Evolutionary conservation across 1,284 basidiomycete genomes (phyloP), one percentile per base, ranked within the genome.

Genomic region (Pulveroboletus sp.): DNA sequence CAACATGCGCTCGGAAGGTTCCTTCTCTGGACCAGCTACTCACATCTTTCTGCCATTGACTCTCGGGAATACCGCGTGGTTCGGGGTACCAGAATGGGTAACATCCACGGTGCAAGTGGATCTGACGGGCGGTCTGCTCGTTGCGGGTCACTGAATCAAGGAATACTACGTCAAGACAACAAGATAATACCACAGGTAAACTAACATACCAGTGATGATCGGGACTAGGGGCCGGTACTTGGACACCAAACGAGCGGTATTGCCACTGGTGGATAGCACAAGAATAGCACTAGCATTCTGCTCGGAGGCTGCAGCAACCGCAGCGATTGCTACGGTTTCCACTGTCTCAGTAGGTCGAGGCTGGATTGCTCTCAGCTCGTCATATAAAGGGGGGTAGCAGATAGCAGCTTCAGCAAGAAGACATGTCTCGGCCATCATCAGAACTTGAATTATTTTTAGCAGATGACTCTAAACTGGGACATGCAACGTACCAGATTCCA

Each of bases 391-490:
- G 43, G 91, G 91, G 74, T 97, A 94, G 78, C 92, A 94, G 74
- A 96, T 93, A 35, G 96, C 91, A 52, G 87, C 84, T 78, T 98
- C 95, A 59, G 95, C 96, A 63, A 98, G 87, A 71, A 92, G 84
- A 70, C 95, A 97, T 9, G 94, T 97, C 81, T 98, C 96, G 48
- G 95, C 95, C 95, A 98, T 98, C 94, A 97, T 96, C 65, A 94
- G 83, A 65, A 97, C 95, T 68, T 92, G 62, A 7, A 26, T 25
- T 33, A 22, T 28, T 29, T 50, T 74, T 31, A 70, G 64, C 40
- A 12, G 43, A 26, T n/a, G 22, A 15, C 36, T 10, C 47, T 7
- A 17, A 53, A 58, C 11, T 28, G 10, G n/a, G 25, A 24, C 28
- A 43, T 46, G 43, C 29, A 22, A 76, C 86, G 53, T 68, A 89